A percentile compares a stretch with the other conserved stretches of the same genome.
Conservation (phyloP, 345 rosid species). For the Abelmoschus esculentus region DNA sequence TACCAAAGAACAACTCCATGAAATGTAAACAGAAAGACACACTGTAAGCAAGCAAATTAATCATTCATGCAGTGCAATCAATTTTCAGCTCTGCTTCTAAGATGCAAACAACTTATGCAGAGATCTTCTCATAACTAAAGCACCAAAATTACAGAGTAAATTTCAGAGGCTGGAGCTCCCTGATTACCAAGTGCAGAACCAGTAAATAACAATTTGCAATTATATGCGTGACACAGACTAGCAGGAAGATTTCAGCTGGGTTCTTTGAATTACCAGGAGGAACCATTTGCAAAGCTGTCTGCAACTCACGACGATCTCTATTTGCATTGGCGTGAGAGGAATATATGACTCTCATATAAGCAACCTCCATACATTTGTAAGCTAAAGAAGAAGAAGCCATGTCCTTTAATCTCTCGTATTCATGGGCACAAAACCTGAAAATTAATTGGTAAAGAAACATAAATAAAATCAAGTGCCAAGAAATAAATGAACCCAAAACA, state of each 20-base stretch:
- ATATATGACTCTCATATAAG: constrained; percentile 79
- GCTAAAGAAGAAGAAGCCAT: constrained; percentile 96
- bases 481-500: neutral
- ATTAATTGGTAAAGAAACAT: neutral
- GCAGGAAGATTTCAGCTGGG: neutral
- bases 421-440: constrained; percentile 84
- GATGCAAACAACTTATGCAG: neutral
- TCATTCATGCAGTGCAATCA: neutral
- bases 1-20: neutral
- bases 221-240: neutral
- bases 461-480: neutral
- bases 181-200: neutral
- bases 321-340: constrained; percentile 46
- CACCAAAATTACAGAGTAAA: neutral
- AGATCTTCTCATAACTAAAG: neutral
- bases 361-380: constrained; percentile 96
- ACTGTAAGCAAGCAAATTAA: neutral
- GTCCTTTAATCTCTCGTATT: constrained; percentile 80
- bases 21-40: neutral
- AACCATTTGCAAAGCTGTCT: constrained; percentile 49
- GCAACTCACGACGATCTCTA: constrained; percentile 71
- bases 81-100: neutral
- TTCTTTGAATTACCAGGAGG: constrained; percentile 58
- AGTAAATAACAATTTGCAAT: neutral
- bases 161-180: neutral